Conservation (phyloP, 805 yeast species). For the Yarrowia porcina region DNA sequence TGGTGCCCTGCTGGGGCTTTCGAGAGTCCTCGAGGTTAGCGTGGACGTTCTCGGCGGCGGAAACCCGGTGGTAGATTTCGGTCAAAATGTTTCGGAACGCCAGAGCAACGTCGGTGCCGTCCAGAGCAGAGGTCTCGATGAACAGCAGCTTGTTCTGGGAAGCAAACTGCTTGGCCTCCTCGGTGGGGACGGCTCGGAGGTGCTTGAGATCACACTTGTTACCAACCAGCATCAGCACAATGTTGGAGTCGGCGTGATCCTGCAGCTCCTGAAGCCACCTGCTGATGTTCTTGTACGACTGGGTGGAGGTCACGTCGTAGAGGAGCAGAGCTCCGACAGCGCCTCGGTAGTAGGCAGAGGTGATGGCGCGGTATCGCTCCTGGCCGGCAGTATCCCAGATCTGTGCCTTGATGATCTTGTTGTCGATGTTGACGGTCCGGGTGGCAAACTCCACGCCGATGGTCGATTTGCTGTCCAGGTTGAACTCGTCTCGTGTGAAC, state of each 20-base stretch:
- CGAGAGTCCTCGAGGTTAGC: conserved; percentile 59
- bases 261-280: conserved; percentile 91
- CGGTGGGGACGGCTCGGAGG: conserved; percentile 92
- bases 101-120: conserved; percentile 89
- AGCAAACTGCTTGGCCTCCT: conserved; percentile 81
- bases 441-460: conserved; percentile 99
- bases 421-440: conserved; percentile 89
- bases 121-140: conserved; percentile 42
- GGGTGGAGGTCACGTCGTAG: conserved; percentile 93
- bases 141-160: conserved; percentile 26
- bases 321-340: conserved; percentile 97
- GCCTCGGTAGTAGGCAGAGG: conserved; percentile 95
- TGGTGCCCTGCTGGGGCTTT: conserved; percentile 80
- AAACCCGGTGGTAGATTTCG: conserved; percentile 87
- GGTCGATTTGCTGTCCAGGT: conserved; percentile 88
- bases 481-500: conserved; percentile 93
- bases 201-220: conserved; percentile 92
- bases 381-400: conserved; percentile 99
- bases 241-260: conserved; percentile 95
- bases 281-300: conserved; percentile 82
- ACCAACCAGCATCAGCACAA: conserved; percentile 94
- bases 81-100: conserved; percentile 92
- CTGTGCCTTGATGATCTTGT: conserved; percentile 93
- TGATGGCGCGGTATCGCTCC: conserved; percentile 96
- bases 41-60: conserved; percentile 86